phyloP scores from a whole-genome alignment of 2,329 filamentous ascomycete genomes.

The Sclerotinia nivalis region DNA sequence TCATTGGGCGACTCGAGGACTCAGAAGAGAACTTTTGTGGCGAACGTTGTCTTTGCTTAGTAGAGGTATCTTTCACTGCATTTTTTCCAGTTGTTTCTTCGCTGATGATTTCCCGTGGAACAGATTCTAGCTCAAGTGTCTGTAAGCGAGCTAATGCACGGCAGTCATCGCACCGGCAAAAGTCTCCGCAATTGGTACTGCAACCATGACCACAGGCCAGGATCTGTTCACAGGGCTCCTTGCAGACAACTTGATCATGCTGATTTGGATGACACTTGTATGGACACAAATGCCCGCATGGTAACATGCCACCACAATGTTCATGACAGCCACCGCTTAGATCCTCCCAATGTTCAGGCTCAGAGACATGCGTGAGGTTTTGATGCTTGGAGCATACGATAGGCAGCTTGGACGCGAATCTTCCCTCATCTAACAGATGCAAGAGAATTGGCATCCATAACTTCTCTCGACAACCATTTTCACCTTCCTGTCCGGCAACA shows the following conservation, averaged over 20 bases:
- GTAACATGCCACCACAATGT: slow-evolving; percentile 45
- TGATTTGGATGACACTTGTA: slow-evolving; percentile 38
- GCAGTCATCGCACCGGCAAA: slow-evolving; percentile 36
- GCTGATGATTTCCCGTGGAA: not conserved
- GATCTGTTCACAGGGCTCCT: slow-evolving; percentile 30
- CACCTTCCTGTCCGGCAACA: slow-evolving; percentile 35
- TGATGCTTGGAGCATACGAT: slow-evolving; percentile 64
- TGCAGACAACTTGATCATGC: slow-evolving; percentile 35
- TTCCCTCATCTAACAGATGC: slow-evolving; percentile 46
- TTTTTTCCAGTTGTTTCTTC: not conserved
- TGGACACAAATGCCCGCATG: slow-evolving; percentile 39
- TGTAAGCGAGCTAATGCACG: slow-evolving; percentile 14
- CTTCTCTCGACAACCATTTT: slow-evolving; percentile 30
- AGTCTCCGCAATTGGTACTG: slow-evolving; percentile 32
- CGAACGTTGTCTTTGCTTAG: not conserved
- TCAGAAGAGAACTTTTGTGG: not conserved
- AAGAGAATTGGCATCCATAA: slow-evolving; percentile 42
- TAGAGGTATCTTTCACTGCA: too few species aligned
- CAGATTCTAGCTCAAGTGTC: not conserved
- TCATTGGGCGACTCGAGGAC: not conserved
- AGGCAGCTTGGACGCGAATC: slow-evolving; percentile 51
- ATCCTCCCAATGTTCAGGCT: slow-evolving; percentile 54
- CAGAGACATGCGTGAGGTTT: slow-evolving; percentile 51
- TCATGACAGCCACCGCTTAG: slow-evolving; percentile 55
- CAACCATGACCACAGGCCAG: slow-evolving; percentile 40